Base-by-base conservation (phyloP, 2,329 filamentous ascomycete genomes). In the Elsinoe perseae region DNA sequence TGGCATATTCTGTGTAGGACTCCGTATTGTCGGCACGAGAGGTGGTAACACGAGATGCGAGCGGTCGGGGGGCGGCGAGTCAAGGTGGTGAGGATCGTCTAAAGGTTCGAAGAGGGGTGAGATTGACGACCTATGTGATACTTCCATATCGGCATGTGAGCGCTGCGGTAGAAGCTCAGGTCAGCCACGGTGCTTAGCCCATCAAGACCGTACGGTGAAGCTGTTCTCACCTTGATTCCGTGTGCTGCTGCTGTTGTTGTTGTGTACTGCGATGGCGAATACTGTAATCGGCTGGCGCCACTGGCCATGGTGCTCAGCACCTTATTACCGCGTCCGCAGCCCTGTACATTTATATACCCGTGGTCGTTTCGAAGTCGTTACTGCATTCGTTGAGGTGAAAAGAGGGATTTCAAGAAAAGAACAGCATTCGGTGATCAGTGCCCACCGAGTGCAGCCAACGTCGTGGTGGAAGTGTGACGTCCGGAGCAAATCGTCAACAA, bases 1-100 rank as follows among this genome's bases (percentile, higher is more conserved):
- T 16, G 48, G 27, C 30, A 52, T 52, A 12, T 25, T 38, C 28
- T 52, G 20, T 21, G 48, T 25, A 10, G 20, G 54, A 27, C 53
- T 34, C 12, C 50, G 56, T 46, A 44, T 52, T 21, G 16, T 34
- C 7, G 56, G 56, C 5, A 32, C 40, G 14, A 56, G 55, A 44
- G 60, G 69, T 59, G 62, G 64, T 43, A 62, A 63, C 23, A 64
- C 48, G 58, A 68, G 50, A 59, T 61, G 56, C 60, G 61, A 61
- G 44, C 66, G 66, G 23, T 63, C 60, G 30, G 63, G 40, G 18
- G 65, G 56, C 5, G 69, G 66, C 61, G 48, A 52, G 5, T 69
- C 70, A 60, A 66, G 59, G 42, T 61, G 58, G 60, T 67, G 64
- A 57, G 64, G 64, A 34, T 63, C 61, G 55, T 66, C 61, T 30